Base-by-base conservation (phyloP, 371 early-diverging fungal species). In the Batkoa obscura region DNA sequence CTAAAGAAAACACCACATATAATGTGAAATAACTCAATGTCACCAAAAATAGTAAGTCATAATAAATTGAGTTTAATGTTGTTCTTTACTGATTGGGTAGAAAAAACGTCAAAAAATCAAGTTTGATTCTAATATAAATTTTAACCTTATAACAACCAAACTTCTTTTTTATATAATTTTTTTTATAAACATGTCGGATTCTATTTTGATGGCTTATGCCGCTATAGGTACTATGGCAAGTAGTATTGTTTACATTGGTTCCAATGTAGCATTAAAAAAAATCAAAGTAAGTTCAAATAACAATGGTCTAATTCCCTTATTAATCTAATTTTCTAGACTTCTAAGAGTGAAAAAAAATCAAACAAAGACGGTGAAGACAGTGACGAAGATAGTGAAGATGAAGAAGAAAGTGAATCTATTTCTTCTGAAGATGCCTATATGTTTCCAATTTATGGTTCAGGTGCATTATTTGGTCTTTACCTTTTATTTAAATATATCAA, bases 391-490 rank as follows among this genome's bases (percentile, higher is more conserved):
- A 70, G 73, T 5, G 76, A 78, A 43, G 78, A 78, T 15, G 79
- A 76, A 42, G 70, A 72, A 17, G 68, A 70, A 12, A 66, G 69
- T 53, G 94, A 95, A 61, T 79, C 81, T 41, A 75, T 95, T 58
- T 78, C 85, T 2, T 64, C 86, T 2, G 76, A 83, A 60, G 96
- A 95, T 68, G 96, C 96, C 30, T 84, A 88, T 66, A 76, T 82
- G 85, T 90, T 91, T 63, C 94, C 96, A 8, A 64, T 94, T 32
- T 79, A 88, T 63, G 96, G 93, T 31, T 92, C 93, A 10, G 70
- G 65, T 17, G 84, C 83, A 8, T 68, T 95, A 2, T 83, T 93
- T 57, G 73, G 80, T 0, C 68, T 95, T 59, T 95, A 91, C 70
- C 59, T 94, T 49, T 67, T 90, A 32, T 86, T 90, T 75, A 78